Conservation (phyloP, 768 basidiomycete species). For the Lactifluus hygrophoroides region DNA sequence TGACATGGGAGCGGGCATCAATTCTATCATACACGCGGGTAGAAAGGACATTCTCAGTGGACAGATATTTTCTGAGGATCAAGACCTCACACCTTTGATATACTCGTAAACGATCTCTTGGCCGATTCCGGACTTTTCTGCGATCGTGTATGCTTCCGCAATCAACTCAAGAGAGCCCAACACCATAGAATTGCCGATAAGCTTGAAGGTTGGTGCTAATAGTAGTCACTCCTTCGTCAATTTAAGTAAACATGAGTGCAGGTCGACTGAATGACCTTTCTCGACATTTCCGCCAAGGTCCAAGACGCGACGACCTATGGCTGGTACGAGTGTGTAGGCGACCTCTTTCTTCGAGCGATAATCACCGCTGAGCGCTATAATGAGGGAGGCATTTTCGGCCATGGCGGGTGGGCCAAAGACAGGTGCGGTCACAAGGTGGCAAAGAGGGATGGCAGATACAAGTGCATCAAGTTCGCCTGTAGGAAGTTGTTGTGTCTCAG, state of each 20-base stretch:
- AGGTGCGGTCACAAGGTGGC: slow-evolving; percentile 64
- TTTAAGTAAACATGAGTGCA: not conserved
- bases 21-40: slow-evolving; percentile 32
- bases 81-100: slow-evolving; percentile 41
- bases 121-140: slow-evolving; percentile 76
- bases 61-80: not conserved
- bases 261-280: slow-evolving; percentile 42
- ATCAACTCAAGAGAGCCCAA: slow-evolving; percentile 71
- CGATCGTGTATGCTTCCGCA: slow-evolving; percentile 76
- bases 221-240: not conserved
- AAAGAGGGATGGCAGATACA: slow-evolving; percentile 48
- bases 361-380: slow-evolving; percentile 76
- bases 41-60: slow-evolving; percentile 13
- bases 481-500: not conserved
- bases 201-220: slow-evolving; percentile 62
- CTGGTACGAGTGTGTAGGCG: slow-evolving; percentile 69
- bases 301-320: slow-evolving; percentile 64
- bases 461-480: slow-evolving; percentile 62
- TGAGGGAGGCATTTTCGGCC: slow-evolving; percentile 56
- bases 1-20: slow-evolving; percentile 57
- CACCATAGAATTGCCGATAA: slow-evolving; percentile 74
- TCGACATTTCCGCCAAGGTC: slow-evolving; percentile 85
- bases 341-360: slow-evolving; percentile 75
- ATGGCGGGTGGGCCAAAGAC: slow-evolving; percentile 66
- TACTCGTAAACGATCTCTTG: slow-evolving; percentile 46